Base-by-base conservation (phyloP, 208 protist genomes). In the Trypanosoma cruzi region DNA sequence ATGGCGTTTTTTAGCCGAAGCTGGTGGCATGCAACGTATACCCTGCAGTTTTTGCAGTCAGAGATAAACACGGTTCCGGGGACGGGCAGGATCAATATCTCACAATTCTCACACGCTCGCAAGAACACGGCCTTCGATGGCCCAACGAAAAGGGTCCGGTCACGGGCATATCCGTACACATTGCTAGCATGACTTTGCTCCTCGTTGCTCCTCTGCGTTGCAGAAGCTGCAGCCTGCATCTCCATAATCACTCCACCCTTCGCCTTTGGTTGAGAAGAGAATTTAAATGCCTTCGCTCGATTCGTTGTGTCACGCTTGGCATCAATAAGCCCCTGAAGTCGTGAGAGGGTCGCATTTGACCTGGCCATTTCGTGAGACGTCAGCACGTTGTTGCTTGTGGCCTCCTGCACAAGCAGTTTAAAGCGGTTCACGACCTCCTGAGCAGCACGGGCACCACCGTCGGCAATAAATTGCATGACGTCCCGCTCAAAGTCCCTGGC, bases 21-120 rank as follows among this genome's bases (percentile, higher is more conserved):
- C 73, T 96, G 91, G 63, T 94, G 88, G 52, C 88, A 96, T 14
- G 84, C 80, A 0, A 93, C 78, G 79, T 94, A 96, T 20, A 94
- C 52, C 26, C 64, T 76, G 73, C 91, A 94, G 52, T 80, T 48
- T 5, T 6, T 61, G 73, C 85, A 94, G 63, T 86, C 75, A 13
- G 81, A 83, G 31, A 96, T 69, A 58, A 96, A 96, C 13, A 84
- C 81, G 4, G 91, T 92, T 14, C 91, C 91, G 1, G 89, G 86
- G 46, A 90, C 82, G 18, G 91, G 91, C 3, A 84, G 59, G 46
- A 76, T 71, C 37, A 90, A 75, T 18, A 96, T 69, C 29, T 75
- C 77, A 61, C 82, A 89, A n/a, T 76, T 63, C 1, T 63, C 59
- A 64, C 87, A 93, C 24, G 63, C 49, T 34, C 63, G 68, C 46